Evolutionary conservation across 176 grass and related monocot genomes (phyloP).

Genomic region (Triticum timopheevii): DNA sequence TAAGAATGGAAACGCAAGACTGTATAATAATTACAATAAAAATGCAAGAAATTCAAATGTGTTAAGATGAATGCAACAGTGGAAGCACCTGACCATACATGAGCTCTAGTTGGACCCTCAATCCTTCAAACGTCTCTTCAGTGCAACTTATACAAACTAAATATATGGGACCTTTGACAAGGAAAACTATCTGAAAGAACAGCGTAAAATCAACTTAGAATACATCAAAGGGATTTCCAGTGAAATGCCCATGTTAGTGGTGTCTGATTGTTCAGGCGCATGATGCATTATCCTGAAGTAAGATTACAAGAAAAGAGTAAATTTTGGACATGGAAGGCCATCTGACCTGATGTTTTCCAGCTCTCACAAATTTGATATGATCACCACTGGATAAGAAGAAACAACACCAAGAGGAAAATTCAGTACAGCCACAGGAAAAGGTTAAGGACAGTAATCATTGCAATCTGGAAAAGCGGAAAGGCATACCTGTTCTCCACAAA

Average conservation of each 20-base stretch:
- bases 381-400: constrained; percentile 61
- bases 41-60: neutral
- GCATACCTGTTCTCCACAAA: constrained; percentile 90
- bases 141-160: constrained; percentile 97
- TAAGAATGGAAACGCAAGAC: constrained; percentile 22
- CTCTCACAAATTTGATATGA: constrained; percentile 89
- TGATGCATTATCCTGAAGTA: neutral
- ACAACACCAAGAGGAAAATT: neutral
- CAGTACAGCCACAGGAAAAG: neutral
- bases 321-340: neutral
- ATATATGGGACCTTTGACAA: constrained; percentile 97
- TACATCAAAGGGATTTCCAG: neutral
- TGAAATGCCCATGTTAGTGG: neutral
- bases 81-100: constrained; percentile 92
- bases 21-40: neutral
- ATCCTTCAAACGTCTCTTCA: constrained; percentile 77
- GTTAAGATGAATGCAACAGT: constrained; percentile 24
- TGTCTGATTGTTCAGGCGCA: neutral
- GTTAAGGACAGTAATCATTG: neutral
- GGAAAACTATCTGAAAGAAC: constrained; percentile 85
- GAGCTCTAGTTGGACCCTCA: constrained; percentile 87
- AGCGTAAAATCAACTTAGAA: constrained; percentile 23
- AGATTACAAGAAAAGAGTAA: neutral
- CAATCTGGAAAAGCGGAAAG: neutral
- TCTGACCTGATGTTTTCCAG: constrained; percentile 89